Percentiles rank a stretch among this genome's conserved stretches.
Conservation (phyloP, 768 basidiomycete species). For the Pleurotus sapidus region DNA sequence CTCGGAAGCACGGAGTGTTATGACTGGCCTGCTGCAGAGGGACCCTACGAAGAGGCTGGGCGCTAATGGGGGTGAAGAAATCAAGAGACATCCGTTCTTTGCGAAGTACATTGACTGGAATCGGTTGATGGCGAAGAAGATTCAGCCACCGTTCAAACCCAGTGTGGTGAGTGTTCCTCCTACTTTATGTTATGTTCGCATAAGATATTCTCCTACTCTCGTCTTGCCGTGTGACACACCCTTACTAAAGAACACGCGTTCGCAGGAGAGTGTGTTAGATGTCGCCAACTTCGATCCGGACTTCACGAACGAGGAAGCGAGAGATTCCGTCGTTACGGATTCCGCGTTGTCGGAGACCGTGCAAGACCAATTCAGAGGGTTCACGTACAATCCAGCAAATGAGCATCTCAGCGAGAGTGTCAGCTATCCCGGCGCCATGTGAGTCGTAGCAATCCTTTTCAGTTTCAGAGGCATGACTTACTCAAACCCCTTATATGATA, state of each 20-base stretch:
- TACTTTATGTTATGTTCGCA: no score
- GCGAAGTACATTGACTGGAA: constrained; percentile 92
- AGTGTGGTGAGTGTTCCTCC: constrained; percentile 66
- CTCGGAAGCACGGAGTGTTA: constrained; percentile 83
- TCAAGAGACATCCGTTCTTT: constrained; percentile 96
- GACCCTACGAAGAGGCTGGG: constrained; percentile 87
- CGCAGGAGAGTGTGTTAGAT: constrained; percentile 85
- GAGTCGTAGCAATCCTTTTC: constrained; percentile 3
- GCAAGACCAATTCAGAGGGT: constrained; percentile 92
- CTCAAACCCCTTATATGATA: no score
- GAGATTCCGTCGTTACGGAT: constrained; percentile 95
- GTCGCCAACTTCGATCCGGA: constrained; percentile 97
- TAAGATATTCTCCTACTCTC: neutral
- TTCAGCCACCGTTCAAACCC: constrained; percentile 97
- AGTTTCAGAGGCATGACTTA: no score
- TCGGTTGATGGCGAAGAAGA: constrained; percentile 86
- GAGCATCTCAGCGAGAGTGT: constrained; percentile 85
- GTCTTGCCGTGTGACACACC: neutral
- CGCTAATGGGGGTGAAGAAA: constrained; percentile 92
- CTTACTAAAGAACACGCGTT: neutral
- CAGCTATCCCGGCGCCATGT: constrained; percentile 54
- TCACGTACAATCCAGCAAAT: constrained; percentile 85
- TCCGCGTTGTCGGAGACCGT: constrained; percentile 93
- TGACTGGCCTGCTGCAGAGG: constrained; percentile 84
- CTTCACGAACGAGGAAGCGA: constrained; percentile 92